Evolutionary conservation across 2,329 filamentous ascomycete genomes (phyloP).

Genomic region (Cladosporium sp.): DNA sequence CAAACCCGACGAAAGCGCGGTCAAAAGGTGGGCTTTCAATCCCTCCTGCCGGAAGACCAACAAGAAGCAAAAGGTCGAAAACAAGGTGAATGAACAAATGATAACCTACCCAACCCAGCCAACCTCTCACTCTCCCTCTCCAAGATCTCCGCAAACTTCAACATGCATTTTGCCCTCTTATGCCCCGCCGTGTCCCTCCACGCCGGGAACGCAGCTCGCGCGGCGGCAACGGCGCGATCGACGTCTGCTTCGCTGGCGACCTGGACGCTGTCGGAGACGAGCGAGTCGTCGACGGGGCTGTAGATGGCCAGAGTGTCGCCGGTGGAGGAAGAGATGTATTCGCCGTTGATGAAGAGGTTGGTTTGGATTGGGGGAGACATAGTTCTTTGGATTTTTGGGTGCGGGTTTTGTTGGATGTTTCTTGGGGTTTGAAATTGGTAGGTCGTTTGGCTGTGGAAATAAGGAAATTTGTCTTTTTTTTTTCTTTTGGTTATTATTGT

Average conservation of each 20-base stretch:
- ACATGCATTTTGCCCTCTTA: constrained; percentile 67
- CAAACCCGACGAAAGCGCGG: background rate
- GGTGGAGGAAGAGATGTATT: constrained; percentile 32
- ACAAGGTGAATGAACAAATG: constrained; percentile 38
- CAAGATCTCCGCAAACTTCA: constrained; percentile 57
- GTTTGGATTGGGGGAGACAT: constrained; percentile 37
- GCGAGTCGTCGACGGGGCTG: constrained; percentile 52
- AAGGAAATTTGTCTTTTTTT: too few species aligned
- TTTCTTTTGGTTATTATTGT: too few species aligned
- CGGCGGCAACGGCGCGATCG: constrained; percentile 58
- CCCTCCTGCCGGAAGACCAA: too few species aligned
- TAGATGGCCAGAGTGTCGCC: constrained; percentile 49
- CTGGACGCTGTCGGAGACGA: constrained; percentile 52
- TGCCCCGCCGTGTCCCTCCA: constrained; percentile 65
- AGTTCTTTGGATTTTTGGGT: background rate
- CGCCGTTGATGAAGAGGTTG: constrained; percentile 40
- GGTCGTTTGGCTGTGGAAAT: too few species aligned
- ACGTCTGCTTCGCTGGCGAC: constrained; percentile 56
- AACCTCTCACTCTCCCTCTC: constrained; percentile 55
- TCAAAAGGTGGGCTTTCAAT: background rate
- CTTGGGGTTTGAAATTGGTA: too few species aligned
- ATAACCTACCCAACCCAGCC: constrained; percentile 41
- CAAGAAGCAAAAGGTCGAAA: constrained; percentile 26
- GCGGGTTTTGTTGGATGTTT: background rate
- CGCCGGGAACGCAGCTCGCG: constrained; percentile 63